These are phyloP conservation scores for Kodamaea fukazawae DNA, from an alignment of 805 yeast genomes.

Conservation along the genomic window DNA sequence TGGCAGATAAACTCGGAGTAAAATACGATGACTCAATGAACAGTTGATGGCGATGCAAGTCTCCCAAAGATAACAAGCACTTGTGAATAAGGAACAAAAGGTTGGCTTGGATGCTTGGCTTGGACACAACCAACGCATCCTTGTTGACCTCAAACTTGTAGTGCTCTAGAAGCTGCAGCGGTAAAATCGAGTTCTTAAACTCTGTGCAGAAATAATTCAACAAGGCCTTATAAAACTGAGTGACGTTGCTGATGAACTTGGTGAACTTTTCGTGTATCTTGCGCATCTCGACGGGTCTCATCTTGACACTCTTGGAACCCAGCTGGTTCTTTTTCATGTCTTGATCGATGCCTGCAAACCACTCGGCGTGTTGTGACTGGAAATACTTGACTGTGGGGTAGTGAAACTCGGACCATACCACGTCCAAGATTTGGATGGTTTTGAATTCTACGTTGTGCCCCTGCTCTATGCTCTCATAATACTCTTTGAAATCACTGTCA, in stretches of 20 bases:
- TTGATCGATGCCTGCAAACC: conserved; percentile 17
- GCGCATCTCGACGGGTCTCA: conserved; percentile 51
- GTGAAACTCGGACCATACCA: conserved; percentile 60
- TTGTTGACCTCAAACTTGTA: conserved; percentile 22
- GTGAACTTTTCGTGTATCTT: conserved; percentile 51
- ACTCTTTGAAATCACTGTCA: conserved; percentile 2
- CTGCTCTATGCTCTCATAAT: conserved; percentile 15
- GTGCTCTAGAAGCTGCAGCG: conserved; percentile 27
- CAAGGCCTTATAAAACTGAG: conserved; percentile 46
- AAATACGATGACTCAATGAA: conserved; percentile 45
- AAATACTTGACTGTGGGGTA: conserved; percentile 62
- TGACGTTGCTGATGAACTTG: conserved; percentile 47
- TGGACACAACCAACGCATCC: conserved; percentile 12
- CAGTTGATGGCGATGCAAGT: conserved; percentile 55
- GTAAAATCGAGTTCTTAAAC: conserved; percentile 35
- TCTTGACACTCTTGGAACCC: conserved; percentile 17
- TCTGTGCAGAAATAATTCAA: conserved; percentile 39
- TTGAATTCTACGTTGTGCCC: conserved; percentile 30
- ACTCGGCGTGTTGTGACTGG: conserved; percentile 36
- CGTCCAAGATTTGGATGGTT: conserved; percentile 38
- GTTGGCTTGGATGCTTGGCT: conserved; percentile 26
- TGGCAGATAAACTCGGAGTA: conserved; percentile 30
- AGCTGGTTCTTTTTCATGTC: conserved; percentile 16
- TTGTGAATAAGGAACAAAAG: conserved; percentile 45
- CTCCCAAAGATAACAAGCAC: conserved; percentile 54